Evolutionary conservation across 208 protist species (phyloP).

Genomic region (Leishmania tropica): DNA sequence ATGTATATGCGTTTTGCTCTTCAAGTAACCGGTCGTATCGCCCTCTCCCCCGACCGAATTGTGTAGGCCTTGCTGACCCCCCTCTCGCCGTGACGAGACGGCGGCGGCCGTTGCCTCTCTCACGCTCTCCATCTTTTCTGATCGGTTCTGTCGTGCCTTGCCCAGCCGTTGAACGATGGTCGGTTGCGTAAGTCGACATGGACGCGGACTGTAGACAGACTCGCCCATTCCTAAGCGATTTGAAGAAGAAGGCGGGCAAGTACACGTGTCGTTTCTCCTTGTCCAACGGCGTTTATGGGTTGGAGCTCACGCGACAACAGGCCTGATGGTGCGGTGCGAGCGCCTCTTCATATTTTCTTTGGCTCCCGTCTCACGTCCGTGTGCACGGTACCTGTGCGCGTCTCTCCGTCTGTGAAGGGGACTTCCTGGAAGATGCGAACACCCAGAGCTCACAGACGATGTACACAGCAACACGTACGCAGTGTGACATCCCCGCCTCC

Average conservation of each 20-base stretch:
- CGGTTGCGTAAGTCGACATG: neutral
- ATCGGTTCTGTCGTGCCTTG: neutral
- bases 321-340: neutral
- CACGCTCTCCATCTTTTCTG: too few relatives aligned
- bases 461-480: too few relatives aligned
- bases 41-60: too few relatives aligned
- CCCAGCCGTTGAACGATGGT: neutral
- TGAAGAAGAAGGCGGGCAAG: neutral
- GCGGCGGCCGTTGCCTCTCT: too few relatives aligned
- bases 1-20: too few relatives aligned
- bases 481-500: too few relatives aligned
- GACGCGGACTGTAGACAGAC: neutral
- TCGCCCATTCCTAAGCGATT: neutral
- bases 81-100: too few relatives aligned
- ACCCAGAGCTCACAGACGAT: neutral
- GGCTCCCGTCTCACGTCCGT: neutral
- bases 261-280: neutral
- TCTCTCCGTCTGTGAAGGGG: neutral
- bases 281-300: neutral
- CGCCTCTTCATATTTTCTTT: too few relatives aligned
- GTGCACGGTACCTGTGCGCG: neutral
- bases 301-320: neutral
- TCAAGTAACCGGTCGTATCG: too few relatives aligned
- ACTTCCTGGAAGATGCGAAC: neutral
- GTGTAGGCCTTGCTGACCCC: too few relatives aligned